Evolutionary conservation across 352 stramenopile species (phyloP), one percentile per base, ranked within the genome.

Genomic region (Hyaloperonospora arabidopsidis): DNA sequence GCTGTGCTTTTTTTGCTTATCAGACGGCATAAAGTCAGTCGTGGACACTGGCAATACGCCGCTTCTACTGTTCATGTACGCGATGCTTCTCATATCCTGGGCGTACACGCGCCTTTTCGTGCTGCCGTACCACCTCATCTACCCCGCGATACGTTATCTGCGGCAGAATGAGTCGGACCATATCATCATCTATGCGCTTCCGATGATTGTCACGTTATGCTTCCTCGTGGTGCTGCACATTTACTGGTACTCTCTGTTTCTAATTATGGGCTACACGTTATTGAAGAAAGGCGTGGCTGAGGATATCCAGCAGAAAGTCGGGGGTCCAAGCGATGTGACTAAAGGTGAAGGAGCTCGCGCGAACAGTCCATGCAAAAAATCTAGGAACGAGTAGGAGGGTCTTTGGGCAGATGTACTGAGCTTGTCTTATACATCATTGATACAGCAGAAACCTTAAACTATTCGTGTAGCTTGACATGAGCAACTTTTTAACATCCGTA

Each of bases 1-100:
- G 5, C 45, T 61, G 49, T 32, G n/a, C 32, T 15, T 54, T 43
- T 17, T 14, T 47, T 36, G 5, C 15, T 44, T 14, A n/a, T 19
- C 48, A 86, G 77, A 87, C 45, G 72, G 56, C 6, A 86, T 87
- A 61, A 87, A 87, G 68, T 69, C 68, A 38, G 63, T 84, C 45
- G 77, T 87, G 45, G 77, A 87, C 59, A 65, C 54, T 39, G 63
- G 57, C 34, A 57, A 61, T 15, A 77, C 61, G 14, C 54, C 62
- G 10, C 43, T 77, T 15, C 38, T 70, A 3, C 56, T 49, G 23
- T 44, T 66, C 25, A 61, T 74, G 50, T 77, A 77, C 38, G 5
- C 63, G 17, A 39, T 70, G 56, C 49, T 77, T 35, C 44, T 77
- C 3, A 52, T 59, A 4, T 71, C 68, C 18, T 77, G 68, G 68